phyloP scores from a whole-genome alignment of 1,284 basidiomycete species.

The Tylopilus sp. region DNA sequence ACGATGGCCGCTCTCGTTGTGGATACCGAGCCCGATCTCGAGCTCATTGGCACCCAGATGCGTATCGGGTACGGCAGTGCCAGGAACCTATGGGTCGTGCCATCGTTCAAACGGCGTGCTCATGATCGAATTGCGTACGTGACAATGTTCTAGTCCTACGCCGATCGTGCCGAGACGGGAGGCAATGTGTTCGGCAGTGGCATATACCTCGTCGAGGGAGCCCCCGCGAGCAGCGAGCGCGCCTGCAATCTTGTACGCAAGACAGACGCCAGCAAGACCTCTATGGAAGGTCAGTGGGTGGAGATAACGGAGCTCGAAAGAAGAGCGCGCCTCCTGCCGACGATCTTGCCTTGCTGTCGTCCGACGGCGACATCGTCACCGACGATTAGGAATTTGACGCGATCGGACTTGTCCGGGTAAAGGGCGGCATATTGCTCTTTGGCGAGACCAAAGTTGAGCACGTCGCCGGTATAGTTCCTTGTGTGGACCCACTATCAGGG shows the following conservation, averaged over 20 bases:
- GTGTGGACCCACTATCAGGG: conserved; percentile 5
- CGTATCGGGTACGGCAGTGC: conserved; percentile 62
- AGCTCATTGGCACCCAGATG: conserved; percentile 68
- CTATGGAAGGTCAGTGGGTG: conserved; percentile 36
- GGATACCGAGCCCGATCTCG: conserved; percentile 88
- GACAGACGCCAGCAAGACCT: conserved; percentile 84
- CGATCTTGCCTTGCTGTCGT: conserved; percentile 73
- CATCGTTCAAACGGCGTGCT: neutral
- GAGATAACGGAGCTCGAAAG: neutral
- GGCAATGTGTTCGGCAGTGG: conserved; percentile 67
- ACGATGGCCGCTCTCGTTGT: conserved; percentile 85
- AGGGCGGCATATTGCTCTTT: conserved; percentile 80
- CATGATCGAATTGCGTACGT: conserved; percentile 47
- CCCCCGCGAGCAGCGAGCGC: conserved; percentile 75
- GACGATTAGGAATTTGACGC: conserved; percentile 81
- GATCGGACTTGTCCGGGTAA: conserved; percentile 64
- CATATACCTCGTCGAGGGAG: conserved; percentile 72
- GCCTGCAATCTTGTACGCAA: conserved; percentile 92
- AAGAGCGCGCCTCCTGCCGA: conserved; percentile 67
- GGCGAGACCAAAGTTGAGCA: conserved; percentile 91
- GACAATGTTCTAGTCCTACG: conserved; percentile 89
- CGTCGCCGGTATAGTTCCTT: conserved; percentile 86
- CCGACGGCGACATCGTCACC: conserved; percentile 92
- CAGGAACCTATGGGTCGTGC: conserved; percentile 60
- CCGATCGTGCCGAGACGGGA: conserved; percentile 79